Conservation (phyloP, 2,329 filamentous ascomycete species). For the Pseudocercospora fijiensis region DNA sequence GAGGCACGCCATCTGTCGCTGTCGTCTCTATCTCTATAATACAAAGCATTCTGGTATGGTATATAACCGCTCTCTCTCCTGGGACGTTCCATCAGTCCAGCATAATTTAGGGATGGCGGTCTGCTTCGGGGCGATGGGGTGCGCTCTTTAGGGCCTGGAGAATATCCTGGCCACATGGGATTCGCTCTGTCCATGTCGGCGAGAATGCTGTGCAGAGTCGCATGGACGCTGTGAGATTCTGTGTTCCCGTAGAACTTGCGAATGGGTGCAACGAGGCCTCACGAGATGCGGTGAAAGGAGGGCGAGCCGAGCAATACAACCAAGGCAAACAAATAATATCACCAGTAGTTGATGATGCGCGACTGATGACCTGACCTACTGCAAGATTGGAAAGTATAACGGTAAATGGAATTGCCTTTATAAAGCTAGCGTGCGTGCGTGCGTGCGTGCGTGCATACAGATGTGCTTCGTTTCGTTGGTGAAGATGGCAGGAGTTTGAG, state of each 20-base stretch:
- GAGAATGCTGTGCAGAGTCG: neutral
- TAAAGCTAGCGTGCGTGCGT: neutral
- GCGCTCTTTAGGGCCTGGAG: neutral
- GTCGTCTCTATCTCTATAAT: conserved; percentile 4
- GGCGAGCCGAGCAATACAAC: neutral
- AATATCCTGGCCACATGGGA: neutral
- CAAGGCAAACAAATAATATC: neutral
- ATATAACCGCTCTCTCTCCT: conserved; percentile 2
- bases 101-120: neutral
- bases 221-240: neutral
- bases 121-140: neutral
- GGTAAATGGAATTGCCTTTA: neutral
- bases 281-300: neutral
- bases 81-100: neutral
- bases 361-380: neutral
- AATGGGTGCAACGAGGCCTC: neutral
- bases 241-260: neutral
- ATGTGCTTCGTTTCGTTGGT: neutral
- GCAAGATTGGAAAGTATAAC: neutral
- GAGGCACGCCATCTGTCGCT: neutral
- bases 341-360: neutral
- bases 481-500: neutral
- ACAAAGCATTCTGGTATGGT: conserved; percentile 8
- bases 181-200: neutral
- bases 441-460: neutral